Evolutionary conservation across 164 flowering plant species (phyloP).

Genomic region (Stephania japonica): DNA sequence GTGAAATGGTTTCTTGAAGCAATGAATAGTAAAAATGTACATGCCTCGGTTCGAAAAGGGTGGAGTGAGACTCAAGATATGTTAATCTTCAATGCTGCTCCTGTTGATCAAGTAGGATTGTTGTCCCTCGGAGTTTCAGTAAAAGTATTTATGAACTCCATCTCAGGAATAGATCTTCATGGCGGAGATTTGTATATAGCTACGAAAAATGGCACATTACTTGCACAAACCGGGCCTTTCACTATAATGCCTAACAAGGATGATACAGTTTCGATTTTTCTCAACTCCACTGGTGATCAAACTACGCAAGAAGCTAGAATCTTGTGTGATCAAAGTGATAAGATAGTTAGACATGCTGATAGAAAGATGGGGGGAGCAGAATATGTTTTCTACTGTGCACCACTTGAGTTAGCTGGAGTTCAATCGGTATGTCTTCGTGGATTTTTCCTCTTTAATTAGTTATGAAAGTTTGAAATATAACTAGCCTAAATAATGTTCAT

Average conservation of each 20-base stretch:
- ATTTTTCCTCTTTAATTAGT: no score
- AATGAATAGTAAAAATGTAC: conserved; percentile 22
- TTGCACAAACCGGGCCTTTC: conserved; percentile 28
- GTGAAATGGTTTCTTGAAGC: conserved; percentile 41
- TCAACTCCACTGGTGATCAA: conserved; percentile 10
- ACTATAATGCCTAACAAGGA: conserved; percentile 11
- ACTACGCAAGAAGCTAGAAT: conserved; percentile 11
- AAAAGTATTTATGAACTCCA: conserved; percentile 18
- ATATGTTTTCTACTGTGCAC: conserved; percentile 31
- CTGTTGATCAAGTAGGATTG: conserved; percentile 31
- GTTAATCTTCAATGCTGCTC: conserved; percentile 25
- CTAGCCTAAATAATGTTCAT: neutral
- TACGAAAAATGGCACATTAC: conserved; percentile 29
- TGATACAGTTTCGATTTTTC: conserved; percentile 20
- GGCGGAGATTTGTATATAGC: conserved; percentile 38
- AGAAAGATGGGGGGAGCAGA: conserved; percentile 18
- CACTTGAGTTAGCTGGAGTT: conserved; percentile 38
- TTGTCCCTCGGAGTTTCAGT: conserved; percentile 48
- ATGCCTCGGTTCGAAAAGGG: conserved; percentile 26
- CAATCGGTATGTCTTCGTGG: conserved; percentile 31
- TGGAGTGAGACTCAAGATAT: conserved; percentile 26
- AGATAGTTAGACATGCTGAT: neutral
- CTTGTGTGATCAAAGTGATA: conserved; percentile 23
- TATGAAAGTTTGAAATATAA: neutral
- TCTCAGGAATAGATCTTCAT: conserved; percentile 21